Evolutionary conservation across 345 rosid genomes (phyloP).

Genomic region (Eucalyptus curtisii): DNA sequence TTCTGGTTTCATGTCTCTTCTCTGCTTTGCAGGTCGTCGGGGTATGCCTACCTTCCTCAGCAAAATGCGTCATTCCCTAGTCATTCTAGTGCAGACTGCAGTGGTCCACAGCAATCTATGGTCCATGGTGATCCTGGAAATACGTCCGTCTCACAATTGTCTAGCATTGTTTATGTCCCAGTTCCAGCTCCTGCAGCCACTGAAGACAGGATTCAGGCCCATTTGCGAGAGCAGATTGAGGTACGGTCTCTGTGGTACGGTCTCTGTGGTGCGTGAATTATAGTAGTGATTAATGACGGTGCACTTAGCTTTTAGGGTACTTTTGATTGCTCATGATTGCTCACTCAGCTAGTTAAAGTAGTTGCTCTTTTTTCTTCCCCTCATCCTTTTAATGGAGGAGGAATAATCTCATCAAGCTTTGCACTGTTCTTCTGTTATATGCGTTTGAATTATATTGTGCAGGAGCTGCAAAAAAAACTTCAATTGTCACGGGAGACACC

Average conservation of each 20-base stretch:
- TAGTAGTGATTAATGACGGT: not conserved
- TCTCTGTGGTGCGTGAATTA: not conserved
- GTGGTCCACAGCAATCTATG: conserved; percentile 8
- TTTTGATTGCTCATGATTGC: not conserved
- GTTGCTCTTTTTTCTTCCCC: not conserved
- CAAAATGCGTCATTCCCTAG: conserved; percentile 3
- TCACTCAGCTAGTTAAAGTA: not conserved
- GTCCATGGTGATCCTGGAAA: conserved; percentile 19
- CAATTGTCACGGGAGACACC: conserved; percentile 8
- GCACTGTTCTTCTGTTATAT: not conserved
- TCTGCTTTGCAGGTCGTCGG: not conserved
- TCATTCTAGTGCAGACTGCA: conserved; percentile 3
- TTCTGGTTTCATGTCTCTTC: not conserved
- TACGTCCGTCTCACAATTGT: conserved; percentile 13
- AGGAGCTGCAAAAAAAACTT: conserved; percentile 32
- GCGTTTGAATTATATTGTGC: not conserved
- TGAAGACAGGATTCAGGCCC: conserved; percentile 14
- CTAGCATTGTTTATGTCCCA: conserved; percentile 27
- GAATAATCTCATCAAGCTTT: not conserved
- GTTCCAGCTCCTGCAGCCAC: conserved; percentile 8
- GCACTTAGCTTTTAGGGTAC: not conserved
- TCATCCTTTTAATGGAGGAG: not conserved
- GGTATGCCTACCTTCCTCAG: not conserved
- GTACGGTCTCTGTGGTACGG: conserved; percentile 32
- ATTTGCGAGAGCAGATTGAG: conserved; percentile 55